phyloP scores from a whole-genome alignment of 2,329 filamentous ascomycete genomes.

The Fusarium lateritium region DNA sequence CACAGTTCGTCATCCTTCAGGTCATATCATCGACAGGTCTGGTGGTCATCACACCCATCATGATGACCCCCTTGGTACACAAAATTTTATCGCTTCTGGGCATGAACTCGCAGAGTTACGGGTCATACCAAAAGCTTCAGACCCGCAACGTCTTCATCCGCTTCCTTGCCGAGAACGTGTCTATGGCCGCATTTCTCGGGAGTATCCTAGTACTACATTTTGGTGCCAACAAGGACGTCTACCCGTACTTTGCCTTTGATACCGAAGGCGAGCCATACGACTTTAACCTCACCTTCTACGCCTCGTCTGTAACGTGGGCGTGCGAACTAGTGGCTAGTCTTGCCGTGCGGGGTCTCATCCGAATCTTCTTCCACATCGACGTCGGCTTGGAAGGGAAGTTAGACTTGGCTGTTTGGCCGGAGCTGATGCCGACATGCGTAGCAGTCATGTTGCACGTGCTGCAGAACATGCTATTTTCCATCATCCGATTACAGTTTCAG shows the following conservation, averaged over 20 bases:
- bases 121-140: slow-evolving; percentile 76
- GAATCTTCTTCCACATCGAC: slow-evolving; percentile 71
- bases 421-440: slow-evolving; percentile 75
- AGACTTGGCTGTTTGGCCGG: slow-evolving; percentile 76
- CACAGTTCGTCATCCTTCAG: slow-evolving; percentile 76
- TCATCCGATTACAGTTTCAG: slow-evolving; percentile 74
- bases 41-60: slow-evolving; percentile 74
- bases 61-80: slow-evolving; percentile 74
- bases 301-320: slow-evolving; percentile 75
- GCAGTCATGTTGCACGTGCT: slow-evolving; percentile 77
- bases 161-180: slow-evolving; percentile 76
- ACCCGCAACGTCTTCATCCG: slow-evolving; percentile 77
- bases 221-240: slow-evolving; percentile 76
- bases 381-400: slow-evolving; percentile 75
- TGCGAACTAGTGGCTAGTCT: slow-evolving; percentile 76
- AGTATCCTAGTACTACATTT: slow-evolving; percentile 77
- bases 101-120: slow-evolving; percentile 72
- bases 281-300: slow-evolving; percentile 74
- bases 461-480: slow-evolving; percentile 81
- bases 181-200: slow-evolving; percentile 77
- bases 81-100: slow-evolving; percentile 67
- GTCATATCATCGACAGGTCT: slow-evolving; percentile 74
- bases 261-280: slow-evolving; percentile 66
- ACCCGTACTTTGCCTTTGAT: slow-evolving; percentile 79
- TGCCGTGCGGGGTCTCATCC: slow-evolving; percentile 71